Evolutionary conservation across 2,329 filamentous ascomycete species (phyloP), one percentile per base, ranked within the genome.

Genomic region (Epichloe bromicola): DNA sequence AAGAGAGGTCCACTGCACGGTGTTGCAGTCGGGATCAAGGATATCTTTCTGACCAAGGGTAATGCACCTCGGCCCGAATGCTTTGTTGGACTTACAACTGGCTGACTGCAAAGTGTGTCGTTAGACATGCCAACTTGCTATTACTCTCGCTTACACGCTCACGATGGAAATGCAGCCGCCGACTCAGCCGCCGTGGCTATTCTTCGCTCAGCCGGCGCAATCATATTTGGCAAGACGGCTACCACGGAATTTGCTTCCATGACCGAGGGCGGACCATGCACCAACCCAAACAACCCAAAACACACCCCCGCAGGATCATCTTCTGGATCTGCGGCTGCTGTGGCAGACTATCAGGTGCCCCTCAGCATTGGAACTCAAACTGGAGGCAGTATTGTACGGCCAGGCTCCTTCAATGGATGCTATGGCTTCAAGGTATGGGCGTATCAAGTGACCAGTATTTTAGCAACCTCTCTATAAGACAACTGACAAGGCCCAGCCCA

Each of bases 291-390:
- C 56, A 81, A 86, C 60, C 62, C 68, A 2, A 72, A 71, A 0
- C 74, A 84, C 4, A 85, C 82, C 0, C 82, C 83, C 0, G 83
- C 83, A 1, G 83, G 83, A 44, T 85, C 82, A 0, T 85, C 80
- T 0, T 79, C 80, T 0, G 83, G 83, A 0, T 85, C 82, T 0
- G 83, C 72, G 0, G 81, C 82, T 0, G 81, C 79, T 0, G 81
- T 86, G 0, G 82, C 69, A 6, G 83, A 86, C 55, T 75, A 76
- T 49, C 82, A 86, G 55, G 74, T 74, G 0, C 78, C 81, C 0
- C 58, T 86, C 11, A 74, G 67, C 0, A 65, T 86, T 0, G 83
- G 81, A 0, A 83, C 82, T 0, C 82, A 86, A 59, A 87, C 82
- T 0, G 78, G 76, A 2, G 83, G 83, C 0, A 82, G 77, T 53